Evolutionary conservation across 2,329 filamentous ascomycete genomes (phyloP).

Genomic region (Septoria petroselini): DNA sequence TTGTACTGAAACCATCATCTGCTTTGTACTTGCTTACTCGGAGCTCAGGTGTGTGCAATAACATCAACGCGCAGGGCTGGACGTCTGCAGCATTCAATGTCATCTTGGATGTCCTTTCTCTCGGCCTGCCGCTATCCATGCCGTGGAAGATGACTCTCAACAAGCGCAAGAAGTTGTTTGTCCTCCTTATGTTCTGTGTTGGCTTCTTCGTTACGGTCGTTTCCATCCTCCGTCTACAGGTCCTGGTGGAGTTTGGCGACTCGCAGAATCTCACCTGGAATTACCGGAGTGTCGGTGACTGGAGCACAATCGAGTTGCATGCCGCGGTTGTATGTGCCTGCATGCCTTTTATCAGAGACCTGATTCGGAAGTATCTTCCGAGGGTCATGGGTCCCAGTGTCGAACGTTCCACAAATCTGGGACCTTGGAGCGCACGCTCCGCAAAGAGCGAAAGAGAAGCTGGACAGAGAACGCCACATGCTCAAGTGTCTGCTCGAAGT

Average conservation of each 20-base stretch:
- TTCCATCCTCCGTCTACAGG: slow-evolving; percentile 21
- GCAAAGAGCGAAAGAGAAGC: background rate
- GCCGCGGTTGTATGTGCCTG: slow-evolving; percentile 17
- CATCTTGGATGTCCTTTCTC: slow-evolving; percentile 25
- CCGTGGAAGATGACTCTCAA: slow-evolving; percentile 26
- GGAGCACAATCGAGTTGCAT: slow-evolving; percentile 18
- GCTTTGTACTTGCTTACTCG: background rate
- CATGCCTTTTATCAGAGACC: slow-evolving; percentile 18
- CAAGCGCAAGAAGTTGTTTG: slow-evolving; percentile 25
- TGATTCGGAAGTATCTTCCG: slow-evolving; percentile 13
- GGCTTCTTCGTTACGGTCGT: slow-evolving; percentile 27
- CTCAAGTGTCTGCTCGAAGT: slow-evolving; percentile 5
- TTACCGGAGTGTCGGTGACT: slow-evolving; percentile 14
- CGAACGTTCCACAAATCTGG: background rate
- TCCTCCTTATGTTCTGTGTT: slow-evolving; percentile 26
- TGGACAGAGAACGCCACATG: slow-evolving; percentile 1
- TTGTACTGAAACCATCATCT: background rate
- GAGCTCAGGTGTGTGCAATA: slow-evolving; percentile 13
- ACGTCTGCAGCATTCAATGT: slow-evolving; percentile 23
- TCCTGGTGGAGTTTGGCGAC: slow-evolving; percentile 25
- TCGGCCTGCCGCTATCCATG: slow-evolving; percentile 25
- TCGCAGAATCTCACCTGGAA: slow-evolving; percentile 20
- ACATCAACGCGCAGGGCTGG: slow-evolving; percentile 27
- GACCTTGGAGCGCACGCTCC: background rate
- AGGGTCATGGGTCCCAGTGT: slow-evolving; percentile 10